These are phyloP conservation scores for Fusarium veterinarium DNA, from an alignment of 2,329 filamentous ascomycete species.

Conservation along the genomic window DNA sequence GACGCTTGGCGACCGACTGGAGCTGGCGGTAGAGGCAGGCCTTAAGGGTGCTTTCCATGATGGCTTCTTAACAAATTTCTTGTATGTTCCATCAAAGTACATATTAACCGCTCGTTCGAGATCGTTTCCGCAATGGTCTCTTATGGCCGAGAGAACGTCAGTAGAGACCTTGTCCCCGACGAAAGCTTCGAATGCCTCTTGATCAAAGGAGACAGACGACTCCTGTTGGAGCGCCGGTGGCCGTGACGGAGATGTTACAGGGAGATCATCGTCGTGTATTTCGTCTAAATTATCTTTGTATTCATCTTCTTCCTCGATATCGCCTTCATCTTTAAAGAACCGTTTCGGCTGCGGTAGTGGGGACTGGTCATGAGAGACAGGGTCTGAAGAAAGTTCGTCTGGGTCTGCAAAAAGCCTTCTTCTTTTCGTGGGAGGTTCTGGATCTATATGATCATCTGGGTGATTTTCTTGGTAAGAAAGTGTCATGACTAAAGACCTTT, in stretches of 20 bases:
- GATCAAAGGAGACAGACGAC: constrained; percentile 61
- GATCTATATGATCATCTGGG: constrained; percentile 46
- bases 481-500: constrained; percentile 16
- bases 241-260: constrained; percentile 8
- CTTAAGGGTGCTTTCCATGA: constrained; percentile 13
- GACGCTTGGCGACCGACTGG: constrained; percentile 18
- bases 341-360: constrained; percentile 41
- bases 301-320: constrained; percentile 37
- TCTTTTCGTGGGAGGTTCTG: constrained; percentile 60
- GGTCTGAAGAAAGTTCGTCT: constrained; percentile 47
- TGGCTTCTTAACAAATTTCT: constrained; percentile 55
- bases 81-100: constrained; percentile 78
- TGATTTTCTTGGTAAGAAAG: constrained; percentile 51
- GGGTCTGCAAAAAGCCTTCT: constrained; percentile 53
- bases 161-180: constrained; percentile 66
- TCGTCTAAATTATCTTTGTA: constrained; percentile 21
- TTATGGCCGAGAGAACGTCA: constrained; percentile 62
- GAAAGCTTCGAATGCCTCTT: constrained; percentile 68
- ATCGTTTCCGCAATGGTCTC: constrained; percentile 65
- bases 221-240: constrained; percentile 35
- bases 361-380: constrained; percentile 36
- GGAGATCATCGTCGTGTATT: constrained; percentile 21
- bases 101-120: constrained; percentile 74
- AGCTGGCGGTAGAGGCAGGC: not conserved
- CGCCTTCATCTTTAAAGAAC: constrained; percentile 44